A percentile compares a stretch with the other conserved stretches of the same genome.
These are phyloP conservation scores for Lactifluus pinguis DNA, from an alignment of 768 basidiomycete species.

Conservation along the genomic window DNA sequence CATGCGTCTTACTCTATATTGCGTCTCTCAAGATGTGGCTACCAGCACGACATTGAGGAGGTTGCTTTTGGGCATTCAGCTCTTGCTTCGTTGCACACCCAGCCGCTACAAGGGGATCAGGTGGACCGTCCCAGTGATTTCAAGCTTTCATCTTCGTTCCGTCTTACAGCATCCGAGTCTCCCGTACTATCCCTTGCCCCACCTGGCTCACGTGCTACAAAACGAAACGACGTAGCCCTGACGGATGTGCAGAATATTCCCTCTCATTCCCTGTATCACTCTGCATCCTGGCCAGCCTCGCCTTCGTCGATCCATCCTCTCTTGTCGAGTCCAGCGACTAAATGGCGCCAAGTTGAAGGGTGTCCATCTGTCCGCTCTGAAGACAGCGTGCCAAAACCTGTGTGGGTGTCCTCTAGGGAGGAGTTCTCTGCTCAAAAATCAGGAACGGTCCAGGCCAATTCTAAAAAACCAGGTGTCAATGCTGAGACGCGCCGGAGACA, in stretches of 20 bases:
- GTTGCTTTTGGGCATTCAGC: background rate
- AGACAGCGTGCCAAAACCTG: background rate
- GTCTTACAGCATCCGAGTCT: background rate
- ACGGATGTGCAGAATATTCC: background rate
- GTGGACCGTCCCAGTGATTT: background rate
- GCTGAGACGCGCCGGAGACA: background rate
- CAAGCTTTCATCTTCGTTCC: background rate
- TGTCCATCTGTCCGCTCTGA: background rate
- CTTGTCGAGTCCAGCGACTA: background rate
- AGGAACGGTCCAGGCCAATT: background rate
- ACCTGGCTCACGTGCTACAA: background rate
- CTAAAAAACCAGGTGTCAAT: background rate
- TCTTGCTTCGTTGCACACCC: background rate
- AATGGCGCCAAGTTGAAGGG: conserved; percentile 4
- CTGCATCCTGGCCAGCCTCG: background rate
- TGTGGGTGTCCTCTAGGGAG: background rate
- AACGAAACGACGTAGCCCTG: background rate
- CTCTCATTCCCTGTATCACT: background rate
- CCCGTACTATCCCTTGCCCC: background rate
- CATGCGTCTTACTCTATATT: background rate
- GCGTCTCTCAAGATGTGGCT: background rate
- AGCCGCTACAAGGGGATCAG: too few species aligned
- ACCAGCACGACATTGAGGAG: background rate
- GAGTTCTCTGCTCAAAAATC: too few species aligned
- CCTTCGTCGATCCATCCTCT: background rate